Base-by-base conservation (phyloP, 2,329 filamentous ascomycete genomes). In the Lasiodiplodia gonubiensis region DNA sequence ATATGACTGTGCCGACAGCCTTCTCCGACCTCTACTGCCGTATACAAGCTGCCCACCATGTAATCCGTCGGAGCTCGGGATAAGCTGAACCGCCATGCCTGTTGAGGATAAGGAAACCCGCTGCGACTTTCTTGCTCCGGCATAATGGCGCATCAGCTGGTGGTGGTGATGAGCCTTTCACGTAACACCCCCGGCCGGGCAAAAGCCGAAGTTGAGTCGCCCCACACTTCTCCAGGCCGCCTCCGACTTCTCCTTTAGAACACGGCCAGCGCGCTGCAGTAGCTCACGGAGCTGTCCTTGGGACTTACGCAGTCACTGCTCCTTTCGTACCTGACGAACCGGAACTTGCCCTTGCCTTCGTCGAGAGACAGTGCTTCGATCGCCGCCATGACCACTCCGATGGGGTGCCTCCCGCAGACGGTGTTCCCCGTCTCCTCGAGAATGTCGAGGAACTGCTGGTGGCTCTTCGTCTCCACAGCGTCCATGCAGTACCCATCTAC, bases 401-500 rank as follows among this genome's bases (percentile, higher is more conserved):
- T 98, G 0, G 95, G 95, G 81, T 99, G 95, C 59, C 94, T 85
- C 3, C 95, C 95, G 75, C 95, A 99, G 0, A 99, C 92, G 0
- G 95, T 97, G 73, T 99, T 99, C 16, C 88, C 87, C 0, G 94
- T 98, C 42, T 86, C 80, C 64, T 84, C 80, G 23, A 99, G 79
- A 49, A 88, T 89, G 2, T 86, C 82, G 18, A 92, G 82, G 77
- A 97, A 98, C 0, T 79, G 81, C 25, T 86, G 81, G 73, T 97
- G 91, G 8, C 80, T 84, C 1, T 94, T 94, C 2, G 88, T 89
- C 76, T 94, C 89, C 49, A 98, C 92, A 0, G 92, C 93, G 61
- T 90, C 87, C 86, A 98, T 97, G 49, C 92, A 92, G 39, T 90
- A 84, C 69, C 90, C 86, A 75, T 99, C 95, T 18, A 98, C 85